Base-by-base conservation (phyloP, 257 asterid species). In the Ehretia macrophylla region DNA sequence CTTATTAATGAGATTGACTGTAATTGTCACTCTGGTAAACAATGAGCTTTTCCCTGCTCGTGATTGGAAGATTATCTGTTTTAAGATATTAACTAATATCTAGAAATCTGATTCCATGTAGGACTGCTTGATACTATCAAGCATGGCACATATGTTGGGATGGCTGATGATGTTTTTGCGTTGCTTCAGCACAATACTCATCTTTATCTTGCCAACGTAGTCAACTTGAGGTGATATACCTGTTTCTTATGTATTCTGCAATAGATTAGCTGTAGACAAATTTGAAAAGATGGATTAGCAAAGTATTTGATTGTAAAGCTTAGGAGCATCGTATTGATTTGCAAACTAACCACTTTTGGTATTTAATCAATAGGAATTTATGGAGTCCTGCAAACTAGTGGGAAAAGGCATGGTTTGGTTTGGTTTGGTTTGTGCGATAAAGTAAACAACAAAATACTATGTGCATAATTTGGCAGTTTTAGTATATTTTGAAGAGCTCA, bases 141-240 rank as follows among this genome's bases (percentile, higher is more conserved):
- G 59, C 72, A 83, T 74, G 84, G 99, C 84, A 81, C 96, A 16
- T 92, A 88, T 78, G 68, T 80, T 68, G 97, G 99, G 73, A 88
- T 92, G 97, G 97, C 96, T 14, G 99, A 92, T 76, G 99, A 84
- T 67, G 79, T 72, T 62, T 80, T 84, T 51, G 94, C 95, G 46
- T 68, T 92, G 79, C 79, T 92, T 72, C 97, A 92, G 77, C 86
- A 92, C 75, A 77, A 77, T 35, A 88, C 96, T 55, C 88, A 84
- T 58, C 96, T 92, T 64, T 92, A 88, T 81, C 96, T 92, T 51
- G 99, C 86, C 56, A 83, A 92, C 66, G 96, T 88, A 51, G 83
- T 92, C 56, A 81, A 78, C 78, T 73, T 92, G 84, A 92, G 98
- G 98, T 91, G n/a, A 21, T 52, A 3, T 52, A 12, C 57, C 14